phyloP scores from a whole-genome alignment of 768 basidiomycete genomes.

The Glaciozyma antarctica region DNA sequence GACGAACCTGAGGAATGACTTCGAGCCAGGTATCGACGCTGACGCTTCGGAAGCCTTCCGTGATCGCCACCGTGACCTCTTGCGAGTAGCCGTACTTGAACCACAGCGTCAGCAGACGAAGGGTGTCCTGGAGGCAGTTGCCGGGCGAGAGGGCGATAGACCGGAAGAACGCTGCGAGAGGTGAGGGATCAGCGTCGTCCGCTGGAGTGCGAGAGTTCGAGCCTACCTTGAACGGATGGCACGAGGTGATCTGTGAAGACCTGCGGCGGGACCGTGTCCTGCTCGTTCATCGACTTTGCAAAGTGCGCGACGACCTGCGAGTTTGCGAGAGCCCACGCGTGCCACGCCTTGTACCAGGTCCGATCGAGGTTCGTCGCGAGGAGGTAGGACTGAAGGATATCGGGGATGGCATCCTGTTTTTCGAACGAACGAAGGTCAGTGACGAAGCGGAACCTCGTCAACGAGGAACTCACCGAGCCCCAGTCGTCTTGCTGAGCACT shows the following conservation, averaged over 20 bases:
- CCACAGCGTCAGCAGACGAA: constrained; percentile 89
- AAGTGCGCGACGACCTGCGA: constrained; percentile 81
- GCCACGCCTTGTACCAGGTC: constrained; percentile 99
- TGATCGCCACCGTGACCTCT: constrained; percentile 82
- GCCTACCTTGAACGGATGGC: constrained; percentile 77
- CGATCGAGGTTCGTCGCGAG: constrained; percentile 84
- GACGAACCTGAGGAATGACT: constrained; percentile 82
- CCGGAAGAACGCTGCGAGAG: constrained; percentile 58
- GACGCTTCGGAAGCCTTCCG: constrained; percentile 72
- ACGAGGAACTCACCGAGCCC: constrained; percentile 52
- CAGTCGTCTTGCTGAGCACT: constrained; percentile 67
- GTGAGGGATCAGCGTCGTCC: neutral
- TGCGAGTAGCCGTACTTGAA: constrained; percentile 91
- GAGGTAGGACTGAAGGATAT: constrained; percentile 73
- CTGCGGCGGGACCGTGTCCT: constrained; percentile 48
- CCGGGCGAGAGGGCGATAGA: constrained; percentile 83
- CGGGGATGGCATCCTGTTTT: constrained; percentile 60
- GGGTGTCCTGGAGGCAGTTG: constrained; percentile 86
- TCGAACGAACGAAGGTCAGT: constrained; percentile 13
- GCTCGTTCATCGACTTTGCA: constrained; percentile 54
- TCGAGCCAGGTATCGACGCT: constrained; percentile 98
- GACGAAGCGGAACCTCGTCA: neutral
- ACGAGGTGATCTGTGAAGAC: constrained; percentile 73
- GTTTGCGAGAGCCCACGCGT: constrained; percentile 94
- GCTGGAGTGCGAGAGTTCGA: accelerated